Conservation (phyloP, 2,329 filamentous ascomycete species). For the Hypoxylon rubiginosum region DNA sequence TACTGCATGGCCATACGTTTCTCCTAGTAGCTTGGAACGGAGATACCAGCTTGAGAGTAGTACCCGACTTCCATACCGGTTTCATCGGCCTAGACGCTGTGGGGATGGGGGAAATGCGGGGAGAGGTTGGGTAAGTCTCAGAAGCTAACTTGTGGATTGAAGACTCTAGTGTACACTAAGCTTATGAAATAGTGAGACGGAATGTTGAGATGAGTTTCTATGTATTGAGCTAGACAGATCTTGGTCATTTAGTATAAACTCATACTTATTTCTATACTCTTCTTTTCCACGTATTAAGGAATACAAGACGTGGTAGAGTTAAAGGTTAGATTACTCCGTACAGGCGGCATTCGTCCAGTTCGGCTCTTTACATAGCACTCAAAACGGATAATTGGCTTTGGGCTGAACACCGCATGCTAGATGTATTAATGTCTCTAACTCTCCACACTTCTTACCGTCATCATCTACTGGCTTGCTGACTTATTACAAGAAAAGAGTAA, state of each 20-base stretch:
- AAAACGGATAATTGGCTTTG: conserved; percentile 14
- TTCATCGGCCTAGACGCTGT: conserved; percentile 20
- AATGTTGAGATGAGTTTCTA: not conserved
- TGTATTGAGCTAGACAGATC: too few species aligned
- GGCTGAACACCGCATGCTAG: not conserved
- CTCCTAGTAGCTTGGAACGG: too few species aligned
- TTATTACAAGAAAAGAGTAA: not conserved
- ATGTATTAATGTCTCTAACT: not conserved
- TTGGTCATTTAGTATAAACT: too few species aligned
- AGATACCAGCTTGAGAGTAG: not conserved
- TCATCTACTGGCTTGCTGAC: too few species aligned
- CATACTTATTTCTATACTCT: too few species aligned
- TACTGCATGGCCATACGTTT: too few species aligned
- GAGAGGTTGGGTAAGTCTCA: too few species aligned
- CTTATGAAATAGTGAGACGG: too few species aligned
- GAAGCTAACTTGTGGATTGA: too few species aligned
- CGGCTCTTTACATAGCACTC: conserved; percentile 14
- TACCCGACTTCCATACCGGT: not conserved
- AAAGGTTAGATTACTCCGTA: not conserved
- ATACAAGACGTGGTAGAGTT: not conserved
- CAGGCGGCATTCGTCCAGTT: not conserved
- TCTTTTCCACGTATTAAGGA: not conserved
- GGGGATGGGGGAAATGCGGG: conserved; percentile 39
- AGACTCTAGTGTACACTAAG: too few species aligned
- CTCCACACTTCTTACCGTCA: too few species aligned